Percentiles rank a stretch among this genome's conserved stretches.
Conservation (phyloP, 2,329 filamentous ascomycete genomes). For the Cercospora citrullina region DNA sequence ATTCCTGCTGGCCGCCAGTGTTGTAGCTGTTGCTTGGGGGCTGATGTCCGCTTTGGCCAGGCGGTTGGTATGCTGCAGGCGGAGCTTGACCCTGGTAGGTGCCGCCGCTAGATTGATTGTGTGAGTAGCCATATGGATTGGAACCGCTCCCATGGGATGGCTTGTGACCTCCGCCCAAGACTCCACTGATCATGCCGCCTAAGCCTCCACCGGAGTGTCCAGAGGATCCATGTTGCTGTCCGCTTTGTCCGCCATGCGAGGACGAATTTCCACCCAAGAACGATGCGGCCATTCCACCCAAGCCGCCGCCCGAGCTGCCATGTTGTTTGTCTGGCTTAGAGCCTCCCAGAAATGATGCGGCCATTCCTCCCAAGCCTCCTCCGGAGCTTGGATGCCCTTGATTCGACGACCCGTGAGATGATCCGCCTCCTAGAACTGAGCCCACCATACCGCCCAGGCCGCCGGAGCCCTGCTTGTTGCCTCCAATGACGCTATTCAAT, state of each 20-base stretch:
- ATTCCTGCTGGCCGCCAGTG: constrained; percentile 25
- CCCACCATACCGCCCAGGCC: constrained; percentile 29
- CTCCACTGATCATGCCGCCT: constrained; percentile 33
- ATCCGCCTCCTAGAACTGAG: constrained; percentile 27
- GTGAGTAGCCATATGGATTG: constrained; percentile 42
- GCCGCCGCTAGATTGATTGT: constrained; percentile 33
- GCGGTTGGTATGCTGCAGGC: constrained; percentile 38
- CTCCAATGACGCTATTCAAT: constrained; percentile 33
- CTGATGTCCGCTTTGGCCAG: constrained; percentile 27
- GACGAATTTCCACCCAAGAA: constrained; percentile 31
- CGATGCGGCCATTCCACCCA: constrained; percentile 32
- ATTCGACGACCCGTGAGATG: constrained; percentile 19
- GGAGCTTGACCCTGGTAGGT: constrained; percentile 42
- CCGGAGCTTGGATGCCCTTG: constrained; percentile 23
- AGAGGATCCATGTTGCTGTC: constrained; percentile 25
- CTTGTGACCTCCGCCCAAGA: constrained; percentile 37
- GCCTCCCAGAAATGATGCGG: constrained; percentile 38
- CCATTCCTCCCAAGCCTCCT: constrained; percentile 35
- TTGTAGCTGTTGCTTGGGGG: constrained; percentile 29
- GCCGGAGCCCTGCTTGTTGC: constrained; percentile 34
- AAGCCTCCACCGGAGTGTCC: constrained; percentile 29
- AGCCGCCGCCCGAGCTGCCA: constrained; percentile 24
- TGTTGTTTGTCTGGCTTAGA: constrained; percentile 18
- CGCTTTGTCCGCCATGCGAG: constrained; percentile 26
- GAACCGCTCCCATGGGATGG: constrained; percentile 28